Evolutionary conservation across 2,329 filamentous ascomycete species (phyloP).

Genomic region (Canariomyces notabilis): DNA sequence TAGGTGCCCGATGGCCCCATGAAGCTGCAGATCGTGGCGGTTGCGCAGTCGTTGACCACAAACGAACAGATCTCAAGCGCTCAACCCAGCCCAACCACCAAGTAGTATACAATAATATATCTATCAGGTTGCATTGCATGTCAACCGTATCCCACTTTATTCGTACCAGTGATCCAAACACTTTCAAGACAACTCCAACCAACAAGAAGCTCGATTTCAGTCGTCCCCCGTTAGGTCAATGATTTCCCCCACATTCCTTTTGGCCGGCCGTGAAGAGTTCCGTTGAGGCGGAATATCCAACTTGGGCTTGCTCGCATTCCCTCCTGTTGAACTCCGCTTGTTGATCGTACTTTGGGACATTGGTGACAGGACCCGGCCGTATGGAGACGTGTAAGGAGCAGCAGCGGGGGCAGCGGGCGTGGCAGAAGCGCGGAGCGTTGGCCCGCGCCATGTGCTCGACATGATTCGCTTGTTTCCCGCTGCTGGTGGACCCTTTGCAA

Average conservation of each 20-base stretch:
- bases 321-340: neutral
- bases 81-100: neutral
- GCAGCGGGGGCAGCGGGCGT: neutral
- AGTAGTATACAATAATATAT: too few relatives aligned
- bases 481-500: neutral
- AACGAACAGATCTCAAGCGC: neutral
- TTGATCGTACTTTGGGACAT: conserved; percentile 13
- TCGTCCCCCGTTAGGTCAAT: conserved; percentile 18
- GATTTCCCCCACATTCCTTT: conserved; percentile 1
- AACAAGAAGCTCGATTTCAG: neutral
- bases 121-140: too few relatives aligned
- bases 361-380: conserved; percentile 1
- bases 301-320: neutral
- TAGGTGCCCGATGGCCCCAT: too few relatives aligned
- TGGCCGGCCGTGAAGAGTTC: neutral
- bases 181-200: neutral
- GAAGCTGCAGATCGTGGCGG: conserved; percentile 1
- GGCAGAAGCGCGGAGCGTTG: too few relatives aligned
- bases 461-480: neutral
- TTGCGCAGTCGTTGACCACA: conserved; percentile 1
- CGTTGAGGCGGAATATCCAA: neutral
- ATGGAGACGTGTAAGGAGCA: neutral
- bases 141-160: too few relatives aligned
- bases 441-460: neutral
- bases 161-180: too few relatives aligned